Conservation (phyloP, 768 basidiomycete species). For the Kwoniella newhampshirensis region DNA sequence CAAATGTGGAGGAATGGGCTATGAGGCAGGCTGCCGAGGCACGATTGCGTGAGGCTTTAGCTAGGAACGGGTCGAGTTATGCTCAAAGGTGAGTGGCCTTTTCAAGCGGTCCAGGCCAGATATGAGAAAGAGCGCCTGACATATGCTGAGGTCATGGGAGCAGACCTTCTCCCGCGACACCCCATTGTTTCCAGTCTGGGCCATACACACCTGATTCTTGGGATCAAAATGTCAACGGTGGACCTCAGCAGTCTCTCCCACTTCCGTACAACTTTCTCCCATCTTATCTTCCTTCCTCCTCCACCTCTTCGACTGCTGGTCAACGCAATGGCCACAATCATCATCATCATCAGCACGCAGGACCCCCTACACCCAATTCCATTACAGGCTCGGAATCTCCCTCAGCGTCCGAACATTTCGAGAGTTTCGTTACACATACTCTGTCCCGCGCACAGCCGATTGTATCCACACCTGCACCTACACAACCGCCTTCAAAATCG, state of each 20-base stretch:
- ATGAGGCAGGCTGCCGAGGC: conserved; percentile 28
- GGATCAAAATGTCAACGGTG: neutral
- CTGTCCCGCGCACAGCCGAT: neutral
- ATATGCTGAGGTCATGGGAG: neutral
- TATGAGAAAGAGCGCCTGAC: too few species aligned
- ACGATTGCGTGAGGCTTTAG: conserved; percentile 22
- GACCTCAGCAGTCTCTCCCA: neutral
- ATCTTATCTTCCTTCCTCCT: conserved; percentile 9
- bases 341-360: conserved; percentile 6
- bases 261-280: conserved; percentile 26
- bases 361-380: conserved; percentile 19
- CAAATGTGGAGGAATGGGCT: conserved; percentile 32
- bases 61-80: conserved; percentile 16
- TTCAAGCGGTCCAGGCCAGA: too few species aligned
- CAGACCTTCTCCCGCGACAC: conserved; percentile 3
- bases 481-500: neutral
- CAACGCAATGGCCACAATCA: neutral
- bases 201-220: neutral
- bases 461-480: neutral
- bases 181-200: conserved; percentile 1
- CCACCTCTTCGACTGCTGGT: conserved; percentile 10
- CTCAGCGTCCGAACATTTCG: conserved; percentile 22
- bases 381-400: conserved; percentile 6
- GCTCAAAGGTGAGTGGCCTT: conserved; percentile 10
- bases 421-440: conserved; percentile 25